phyloP scores from a whole-genome alignment of 768 basidiomycete species.

The Kwoniella heveanensis region DNA sequence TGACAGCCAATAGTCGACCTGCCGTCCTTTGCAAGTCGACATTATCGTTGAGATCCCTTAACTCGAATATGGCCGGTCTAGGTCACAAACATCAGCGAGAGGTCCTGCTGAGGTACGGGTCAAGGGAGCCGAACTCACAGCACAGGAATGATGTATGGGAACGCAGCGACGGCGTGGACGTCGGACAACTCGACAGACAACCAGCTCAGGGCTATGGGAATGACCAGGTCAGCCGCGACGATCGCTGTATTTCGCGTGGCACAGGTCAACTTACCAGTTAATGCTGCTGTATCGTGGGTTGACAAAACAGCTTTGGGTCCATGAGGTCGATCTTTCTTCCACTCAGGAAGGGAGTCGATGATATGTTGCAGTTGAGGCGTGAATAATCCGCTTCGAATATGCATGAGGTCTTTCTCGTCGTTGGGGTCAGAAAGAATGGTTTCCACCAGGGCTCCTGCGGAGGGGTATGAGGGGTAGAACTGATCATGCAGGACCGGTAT shows the following conservation, averaged over 20 bases:
- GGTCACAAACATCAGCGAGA: conserved; percentile 17
- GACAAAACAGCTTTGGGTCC: conserved; percentile 86
- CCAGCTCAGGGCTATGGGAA: conserved; percentile 71
- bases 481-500: conserved; percentile 53
- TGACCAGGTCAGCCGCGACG: conserved; percentile 13
- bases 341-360: conserved; percentile 64
- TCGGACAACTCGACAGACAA: conserved; percentile 76
- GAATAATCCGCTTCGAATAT: conserved; percentile 68
- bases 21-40: conserved; percentile 79
- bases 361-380: conserved; percentile 65
- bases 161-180: conserved; percentile 70
- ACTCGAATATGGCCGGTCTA: conserved; percentile 83
- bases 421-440: conserved; percentile 67
- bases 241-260: not conserved
- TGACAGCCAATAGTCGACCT: conserved; percentile 74
- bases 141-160: conserved; percentile 75
- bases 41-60: conserved; percentile 83
- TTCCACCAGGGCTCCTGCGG: conserved; percentile 61
- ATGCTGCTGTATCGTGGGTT: conserved; percentile 83
- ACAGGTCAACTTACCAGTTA: conserved; percentile 66
- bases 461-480: conserved; percentile 65
- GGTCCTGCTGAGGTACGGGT: not conserved
- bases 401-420: conserved; percentile 70
- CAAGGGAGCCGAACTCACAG: conserved; percentile 62
- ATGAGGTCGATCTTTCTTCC: conserved; percentile 75